Percentiles rank a stretch among this genome's conserved stretches.
These are phyloP conservation scores for Melaleuca quinquenervia DNA, from an alignment of 345 rosid species.

Conservation along the genomic window DNA sequence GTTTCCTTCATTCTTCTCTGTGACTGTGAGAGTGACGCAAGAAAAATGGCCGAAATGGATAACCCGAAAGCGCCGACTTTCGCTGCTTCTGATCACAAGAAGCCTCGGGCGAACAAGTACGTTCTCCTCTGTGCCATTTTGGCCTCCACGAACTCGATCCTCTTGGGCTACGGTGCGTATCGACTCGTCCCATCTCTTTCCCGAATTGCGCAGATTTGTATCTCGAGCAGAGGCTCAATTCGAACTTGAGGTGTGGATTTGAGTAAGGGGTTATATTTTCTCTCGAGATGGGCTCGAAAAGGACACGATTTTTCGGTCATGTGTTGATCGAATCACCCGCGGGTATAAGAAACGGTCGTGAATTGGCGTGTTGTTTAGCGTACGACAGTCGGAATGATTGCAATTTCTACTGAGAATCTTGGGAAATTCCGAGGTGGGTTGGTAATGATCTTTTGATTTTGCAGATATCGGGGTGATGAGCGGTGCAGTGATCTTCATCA, in stretches of 20 bases:
- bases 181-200: background rate
- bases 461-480: conserved; percentile 66
- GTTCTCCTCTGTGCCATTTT: conserved; percentile 23
- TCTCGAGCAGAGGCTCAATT: background rate
- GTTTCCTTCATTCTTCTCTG: background rate
- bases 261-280: background rate
- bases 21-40: background rate
- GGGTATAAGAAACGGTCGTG: background rate
- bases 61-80: background rate
- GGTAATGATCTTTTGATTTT: background rate
- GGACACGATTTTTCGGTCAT: background rate
- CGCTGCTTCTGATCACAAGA: background rate
- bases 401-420: background rate
- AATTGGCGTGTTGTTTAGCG: background rate
- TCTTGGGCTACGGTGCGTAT: conserved; percentile 35
- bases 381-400: background rate
- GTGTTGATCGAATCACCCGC: background rate
- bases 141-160: conserved; percentile 38
- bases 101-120: conserved; percentile 17
- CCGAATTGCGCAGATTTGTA: background rate
- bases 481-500: conserved; percentile 43
- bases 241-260: background rate
- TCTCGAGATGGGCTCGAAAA: background rate
- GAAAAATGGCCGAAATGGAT: background rate
- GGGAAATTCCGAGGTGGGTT: background rate